A percentile compares a stretch with the other conserved stretches of the same genome.
These are phyloP conservation scores for Glaciozyma antarctica DNA, from an alignment of 768 basidiomycete species.

Conservation along the genomic window DNA sequence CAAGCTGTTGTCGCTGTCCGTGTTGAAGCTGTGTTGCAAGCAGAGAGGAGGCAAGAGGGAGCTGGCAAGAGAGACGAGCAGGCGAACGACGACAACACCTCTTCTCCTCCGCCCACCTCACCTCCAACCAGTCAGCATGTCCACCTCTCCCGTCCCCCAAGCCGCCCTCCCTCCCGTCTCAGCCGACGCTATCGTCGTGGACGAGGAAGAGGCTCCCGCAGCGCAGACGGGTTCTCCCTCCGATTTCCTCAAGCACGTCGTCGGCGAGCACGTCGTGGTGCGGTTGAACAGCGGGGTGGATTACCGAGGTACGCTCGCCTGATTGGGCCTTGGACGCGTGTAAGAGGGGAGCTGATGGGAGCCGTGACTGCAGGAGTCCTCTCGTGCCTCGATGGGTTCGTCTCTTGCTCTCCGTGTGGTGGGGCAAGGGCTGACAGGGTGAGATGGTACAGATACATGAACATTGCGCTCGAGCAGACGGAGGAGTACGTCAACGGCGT, in stretches of 20 bases:
- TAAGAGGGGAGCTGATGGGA: background rate
- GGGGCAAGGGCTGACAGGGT: too few relatives aligned
- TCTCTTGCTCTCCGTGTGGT: background rate
- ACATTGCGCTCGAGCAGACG: slow-evolving; percentile 93
- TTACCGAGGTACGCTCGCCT: slow-evolving; percentile 60
- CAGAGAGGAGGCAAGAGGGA: background rate
- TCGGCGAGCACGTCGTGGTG: slow-evolving; percentile 91
- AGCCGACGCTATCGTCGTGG: background rate
- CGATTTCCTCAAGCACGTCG: slow-evolving; percentile 53
- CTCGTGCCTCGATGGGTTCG: slow-evolving; percentile 75
- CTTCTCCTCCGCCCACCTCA: background rate
- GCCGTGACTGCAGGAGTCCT: slow-evolving; percentile 52
- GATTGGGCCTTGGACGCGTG: background rate
- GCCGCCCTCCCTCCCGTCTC: background rate
- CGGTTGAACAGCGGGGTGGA: slow-evolving; percentile 84
- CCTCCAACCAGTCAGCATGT: background rate
- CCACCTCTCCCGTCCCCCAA: background rate
- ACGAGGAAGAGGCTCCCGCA: background rate
- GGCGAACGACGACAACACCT: background rate
- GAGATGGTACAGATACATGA: slow-evolving; percentile 59
- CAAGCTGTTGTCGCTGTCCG: too few relatives aligned
- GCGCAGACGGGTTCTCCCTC: slow-evolving; percentile 22
- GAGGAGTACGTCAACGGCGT: slow-evolving; percentile 89
- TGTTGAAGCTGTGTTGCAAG: too few relatives aligned
- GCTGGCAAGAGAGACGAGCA: background rate